Conservation (phyloP, 2,329 filamentous ascomycete genomes). For the Neofusicoccum laricinum region DNA sequence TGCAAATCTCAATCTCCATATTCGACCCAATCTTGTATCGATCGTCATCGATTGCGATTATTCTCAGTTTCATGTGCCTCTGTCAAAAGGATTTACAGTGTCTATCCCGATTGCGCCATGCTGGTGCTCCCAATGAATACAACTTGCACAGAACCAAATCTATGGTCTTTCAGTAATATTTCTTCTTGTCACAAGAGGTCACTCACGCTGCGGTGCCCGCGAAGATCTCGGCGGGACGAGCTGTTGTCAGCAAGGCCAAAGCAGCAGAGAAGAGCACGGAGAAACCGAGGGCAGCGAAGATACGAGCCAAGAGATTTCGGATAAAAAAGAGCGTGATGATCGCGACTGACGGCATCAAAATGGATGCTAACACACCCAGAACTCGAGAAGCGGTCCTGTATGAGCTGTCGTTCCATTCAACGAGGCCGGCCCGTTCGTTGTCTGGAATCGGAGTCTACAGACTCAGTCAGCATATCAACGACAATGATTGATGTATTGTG, state of each 20-base stretch:
- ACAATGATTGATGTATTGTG: too few relatives aligned
- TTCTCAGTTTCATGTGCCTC: too few relatives aligned
- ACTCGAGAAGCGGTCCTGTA: background rate
- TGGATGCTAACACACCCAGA: background rate
- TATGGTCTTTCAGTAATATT: background rate
- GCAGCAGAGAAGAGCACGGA: background rate
- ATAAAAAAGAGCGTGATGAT: background rate
- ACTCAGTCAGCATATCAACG: too few relatives aligned
- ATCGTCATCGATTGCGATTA: too few relatives aligned
- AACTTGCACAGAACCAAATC: background rate
- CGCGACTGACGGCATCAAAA: background rate
- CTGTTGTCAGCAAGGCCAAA: background rate
- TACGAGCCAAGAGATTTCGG: background rate
- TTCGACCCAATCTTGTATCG: too few relatives aligned
- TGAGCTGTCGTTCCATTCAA: background rate
- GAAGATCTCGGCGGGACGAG: background rate
- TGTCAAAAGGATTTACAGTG: too few relatives aligned
- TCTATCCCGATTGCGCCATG: too few relatives aligned
- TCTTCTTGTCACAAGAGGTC: background rate
- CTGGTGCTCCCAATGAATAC: background rate
- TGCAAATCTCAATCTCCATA: too few relatives aligned
- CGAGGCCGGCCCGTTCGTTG: background rate
- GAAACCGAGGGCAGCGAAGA: background rate
- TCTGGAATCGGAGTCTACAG: background rate
- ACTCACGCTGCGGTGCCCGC: background rate